Evolutionary conservation across 1,284 basidiomycete genomes (phyloP).

Genomic region (Cutaneotrichosporon mucoides): DNA sequence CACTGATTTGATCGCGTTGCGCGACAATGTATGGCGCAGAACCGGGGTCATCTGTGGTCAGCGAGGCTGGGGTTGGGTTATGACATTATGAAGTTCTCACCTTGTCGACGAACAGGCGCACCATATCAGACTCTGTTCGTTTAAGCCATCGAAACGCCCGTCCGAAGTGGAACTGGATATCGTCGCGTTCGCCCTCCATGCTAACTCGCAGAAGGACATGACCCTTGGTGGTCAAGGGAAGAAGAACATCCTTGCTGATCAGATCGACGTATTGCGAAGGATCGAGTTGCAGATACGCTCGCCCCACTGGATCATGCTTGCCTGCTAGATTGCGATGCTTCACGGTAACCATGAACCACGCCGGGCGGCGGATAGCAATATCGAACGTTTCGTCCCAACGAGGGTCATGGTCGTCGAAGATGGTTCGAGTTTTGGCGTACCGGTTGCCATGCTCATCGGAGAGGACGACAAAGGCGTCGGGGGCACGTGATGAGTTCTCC

Average conservation of each 20-base stretch:
- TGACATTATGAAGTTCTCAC: constrained; percentile 58
- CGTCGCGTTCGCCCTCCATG: constrained; percentile 98
- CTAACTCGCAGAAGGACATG: constrained; percentile 82
- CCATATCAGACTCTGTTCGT: constrained; percentile 92
- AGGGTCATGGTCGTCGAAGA: constrained; percentile 85
- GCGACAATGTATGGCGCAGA: constrained; percentile 83
- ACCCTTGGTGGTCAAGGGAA: constrained; percentile 75
- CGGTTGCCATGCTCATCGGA: constrained; percentile 88
- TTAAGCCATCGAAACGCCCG: constrained; percentile 92
- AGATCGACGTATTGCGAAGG: constrained; percentile 84
- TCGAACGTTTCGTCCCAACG: constrained; percentile 98
- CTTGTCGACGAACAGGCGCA: constrained; percentile 95
- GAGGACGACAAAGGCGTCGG: constrained; percentile 87
- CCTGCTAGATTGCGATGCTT: constrained; percentile 83
- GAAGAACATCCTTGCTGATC: constrained; percentile 85
- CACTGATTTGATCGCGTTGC: constrained; percentile 68
- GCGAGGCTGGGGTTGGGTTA: not conserved
- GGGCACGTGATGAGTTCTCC: constrained; percentile 59
- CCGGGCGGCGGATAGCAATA: constrained; percentile 68
- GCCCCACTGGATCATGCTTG: constrained; percentile 85
- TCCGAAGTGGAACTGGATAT: constrained; percentile 96
- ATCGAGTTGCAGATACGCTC: constrained; percentile 88
- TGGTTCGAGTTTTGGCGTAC: constrained; percentile 90
- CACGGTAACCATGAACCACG: constrained; percentile 96
- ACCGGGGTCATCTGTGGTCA: constrained; percentile 80